Evolutionary conservation across 306 rosid species (phyloP), one percentile per base, ranked within the genome.

Genomic region (Geum urbanum): DNA sequence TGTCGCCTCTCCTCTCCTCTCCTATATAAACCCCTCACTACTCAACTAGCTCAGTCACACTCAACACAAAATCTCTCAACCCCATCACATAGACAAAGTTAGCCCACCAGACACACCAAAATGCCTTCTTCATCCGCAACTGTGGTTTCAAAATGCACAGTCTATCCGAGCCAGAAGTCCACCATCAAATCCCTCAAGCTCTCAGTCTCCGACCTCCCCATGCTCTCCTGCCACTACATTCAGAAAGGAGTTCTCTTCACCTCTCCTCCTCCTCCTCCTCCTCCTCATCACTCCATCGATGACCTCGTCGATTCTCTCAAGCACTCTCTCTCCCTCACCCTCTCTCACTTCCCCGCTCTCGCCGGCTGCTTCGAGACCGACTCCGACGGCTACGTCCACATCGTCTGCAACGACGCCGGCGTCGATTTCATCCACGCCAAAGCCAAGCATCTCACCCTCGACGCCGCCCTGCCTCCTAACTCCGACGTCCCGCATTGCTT

Each of bases 151-250:
- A 83, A 83, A 81, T 89, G 86, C 72, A 80, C 74, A 0, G 47
- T 91, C 47, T 76, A 61, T 39, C 97, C 96, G 1, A 74, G 76
- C 53, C 85, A 78, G 5, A 80, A 74, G 71, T 89, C 97, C 52
- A n/a, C 79, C 8, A 20, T 81, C 6, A 78, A 83, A 59, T 74
- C 88, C 0, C 77, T 91, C 1, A 87, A 79, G 67, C 96, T 89
- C 69, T 89, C 94, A 0, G 96, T 91, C 40, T 89, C 96, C 2
- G 97, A 91, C 54, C 86, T 91, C 4, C 97, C 97, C 2, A 89
- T 91, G 97, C 89, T 91, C 50, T 89, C 97, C 0, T 89, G 96
- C 63, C 97, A 91, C 45, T 91, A 91, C 78, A 91, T 91, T 57
- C 97, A 91, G 43, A 91, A 91, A 68, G 96, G 97, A 0, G 89